Conservation (phyloP, 2,329 filamentous ascomycete species). For the Corinectria fuckeliana region DNA sequence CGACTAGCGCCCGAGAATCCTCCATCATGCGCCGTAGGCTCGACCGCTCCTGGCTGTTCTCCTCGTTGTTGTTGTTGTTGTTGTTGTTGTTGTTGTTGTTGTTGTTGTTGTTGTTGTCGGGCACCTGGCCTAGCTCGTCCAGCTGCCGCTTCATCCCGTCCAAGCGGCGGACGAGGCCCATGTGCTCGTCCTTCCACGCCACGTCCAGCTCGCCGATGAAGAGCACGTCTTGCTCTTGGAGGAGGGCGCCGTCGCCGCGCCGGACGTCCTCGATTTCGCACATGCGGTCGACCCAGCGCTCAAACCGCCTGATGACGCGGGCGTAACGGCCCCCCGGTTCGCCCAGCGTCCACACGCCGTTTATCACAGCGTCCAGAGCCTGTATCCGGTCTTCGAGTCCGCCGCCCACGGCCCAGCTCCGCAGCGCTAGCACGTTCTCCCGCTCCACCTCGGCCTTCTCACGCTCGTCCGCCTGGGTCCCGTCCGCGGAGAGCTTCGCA, state of each 20-base stretch:
- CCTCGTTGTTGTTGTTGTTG: too few relatives aligned
- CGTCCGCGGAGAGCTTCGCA: constrained; percentile 43
- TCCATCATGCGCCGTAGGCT: constrained; percentile 57
- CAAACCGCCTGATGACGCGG: constrained; percentile 62
- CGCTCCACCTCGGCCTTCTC: constrained; percentile 56
- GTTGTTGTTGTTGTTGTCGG: too few relatives aligned
- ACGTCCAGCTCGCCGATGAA: constrained; percentile 63
- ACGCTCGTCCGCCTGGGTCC: constrained; percentile 42
- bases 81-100: too few relatives aligned
- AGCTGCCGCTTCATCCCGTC: constrained; percentile 60
- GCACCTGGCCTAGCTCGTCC: constrained; percentile 48
- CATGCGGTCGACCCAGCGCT: constrained; percentile 61
- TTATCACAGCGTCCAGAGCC: constrained; percentile 61
- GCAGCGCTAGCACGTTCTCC: constrained; percentile 59
- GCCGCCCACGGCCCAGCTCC: constrained; percentile 53
- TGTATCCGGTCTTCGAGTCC: constrained; percentile 64
- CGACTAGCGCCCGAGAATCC: constrained; percentile 56
- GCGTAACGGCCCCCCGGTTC: constrained; percentile 63
- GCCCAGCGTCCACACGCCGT: constrained; percentile 63
- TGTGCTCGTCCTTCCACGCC: constrained; percentile 65
- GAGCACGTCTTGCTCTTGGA: constrained; percentile 46
- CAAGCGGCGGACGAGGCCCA: constrained; percentile 59
- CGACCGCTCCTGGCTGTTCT: constrained; percentile 26
- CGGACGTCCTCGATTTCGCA: constrained; percentile 55
- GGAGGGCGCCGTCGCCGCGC: constrained; percentile 42